A percentile compares a stretch with the other conserved stretches of the same genome.
Conservation (phyloP, 257 asterid species). For the Solanum infundibuliforme region DNA sequence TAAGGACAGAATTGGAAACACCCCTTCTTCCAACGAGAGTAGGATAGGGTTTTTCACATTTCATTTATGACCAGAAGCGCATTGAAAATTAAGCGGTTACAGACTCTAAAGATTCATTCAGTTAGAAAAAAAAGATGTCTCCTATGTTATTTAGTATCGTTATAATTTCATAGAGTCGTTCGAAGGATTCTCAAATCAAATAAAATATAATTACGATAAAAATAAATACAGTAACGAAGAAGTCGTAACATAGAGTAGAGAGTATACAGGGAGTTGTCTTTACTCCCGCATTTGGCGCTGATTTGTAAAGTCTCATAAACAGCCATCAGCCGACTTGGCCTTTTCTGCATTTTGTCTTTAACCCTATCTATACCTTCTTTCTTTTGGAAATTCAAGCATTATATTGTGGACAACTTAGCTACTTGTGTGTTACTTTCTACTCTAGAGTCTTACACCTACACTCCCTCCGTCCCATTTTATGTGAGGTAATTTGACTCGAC, state of each 20-base stretch:
- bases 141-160: background rate
- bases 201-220: background rate
- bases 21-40: background rate
- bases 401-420: background rate
- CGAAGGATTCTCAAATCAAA: too few species aligned
- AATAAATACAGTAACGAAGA: background rate
- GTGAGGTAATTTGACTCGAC: too few species aligned
- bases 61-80: background rate
- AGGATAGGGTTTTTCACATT: background rate
- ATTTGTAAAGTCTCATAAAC: background rate
- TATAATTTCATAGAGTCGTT: too few species aligned
- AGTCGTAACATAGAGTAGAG: background rate
- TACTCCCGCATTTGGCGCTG: constrained; percentile 4
- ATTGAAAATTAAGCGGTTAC: too few species aligned
- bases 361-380: background rate
- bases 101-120: too few species aligned
- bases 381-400: background rate
- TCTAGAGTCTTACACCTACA: background rate
- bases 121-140: too few species aligned
- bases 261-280: background rate
- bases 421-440: background rate
- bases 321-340: constrained; percentile 21
- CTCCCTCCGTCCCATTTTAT: too few species aligned
- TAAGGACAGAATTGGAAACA: background rate
- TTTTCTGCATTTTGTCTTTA: constrained; percentile 36